Evolutionary conservation across 2,329 filamentous ascomycete species (phyloP).

Genomic region (Grosmannia huntii): DNA sequence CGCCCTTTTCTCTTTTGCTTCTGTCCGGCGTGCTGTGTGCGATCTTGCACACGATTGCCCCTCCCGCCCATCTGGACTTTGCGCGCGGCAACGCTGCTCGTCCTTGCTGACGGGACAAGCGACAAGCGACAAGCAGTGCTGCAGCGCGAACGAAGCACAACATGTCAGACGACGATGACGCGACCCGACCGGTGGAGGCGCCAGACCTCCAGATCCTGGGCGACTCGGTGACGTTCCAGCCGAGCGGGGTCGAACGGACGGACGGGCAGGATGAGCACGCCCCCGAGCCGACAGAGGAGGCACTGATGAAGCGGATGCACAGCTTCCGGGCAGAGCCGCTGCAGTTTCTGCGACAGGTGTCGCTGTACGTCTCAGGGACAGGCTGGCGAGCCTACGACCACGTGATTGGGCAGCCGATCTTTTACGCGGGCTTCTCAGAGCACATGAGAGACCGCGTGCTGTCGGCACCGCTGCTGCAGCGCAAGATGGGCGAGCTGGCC

Average conservation of each 20-base stretch:
- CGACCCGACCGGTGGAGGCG: slow-evolving; percentile 38
- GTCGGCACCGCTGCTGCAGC: slow-evolving; percentile 59
- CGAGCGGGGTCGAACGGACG: slow-evolving; percentile 47
- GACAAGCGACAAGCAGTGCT: neutral
- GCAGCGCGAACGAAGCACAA: too few species aligned
- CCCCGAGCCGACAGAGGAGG: slow-evolving; percentile 38
- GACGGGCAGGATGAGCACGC: neutral
- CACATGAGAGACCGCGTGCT: slow-evolving; percentile 74
- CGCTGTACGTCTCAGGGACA: slow-evolving; percentile 79
- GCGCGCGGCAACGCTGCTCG: too few species aligned
- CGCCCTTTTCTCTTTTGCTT: neutral
- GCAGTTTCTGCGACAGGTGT: slow-evolving; percentile 84
- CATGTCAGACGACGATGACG: slow-evolving; percentile 19
- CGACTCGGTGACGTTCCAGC: slow-evolving; percentile 61
- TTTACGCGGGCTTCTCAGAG: slow-evolving; percentile 84
- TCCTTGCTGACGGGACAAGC: too few species aligned
- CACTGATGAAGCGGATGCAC: slow-evolving; percentile 69
- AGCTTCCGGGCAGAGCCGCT: slow-evolving; percentile 64
- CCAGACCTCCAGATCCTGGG: slow-evolving; percentile 70
- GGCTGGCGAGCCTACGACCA: slow-evolving; percentile 94
- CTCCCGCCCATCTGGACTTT: too few species aligned
- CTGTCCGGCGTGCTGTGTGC: neutral
- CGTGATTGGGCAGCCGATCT: slow-evolving; percentile 82
- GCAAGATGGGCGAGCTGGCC: slow-evolving; percentile 65
- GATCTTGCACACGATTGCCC: too few species aligned